phyloP scores from a whole-genome alignment of 2,329 filamentous ascomycete species.

The Penicillium sp. region DNA sequence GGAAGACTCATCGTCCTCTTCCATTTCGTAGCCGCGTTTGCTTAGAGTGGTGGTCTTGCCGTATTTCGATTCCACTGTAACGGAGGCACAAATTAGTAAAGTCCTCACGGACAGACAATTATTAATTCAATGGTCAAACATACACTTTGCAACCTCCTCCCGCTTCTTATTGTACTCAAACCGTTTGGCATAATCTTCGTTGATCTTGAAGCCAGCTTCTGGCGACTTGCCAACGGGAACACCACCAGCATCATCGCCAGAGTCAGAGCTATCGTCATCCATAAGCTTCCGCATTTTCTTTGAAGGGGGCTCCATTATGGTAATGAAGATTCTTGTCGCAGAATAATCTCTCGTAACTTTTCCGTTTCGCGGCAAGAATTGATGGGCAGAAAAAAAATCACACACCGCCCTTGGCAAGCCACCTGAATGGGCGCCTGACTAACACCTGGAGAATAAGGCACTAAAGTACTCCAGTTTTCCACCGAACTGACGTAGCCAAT shows the following conservation, averaged over 20 bases:
- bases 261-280: constrained; percentile 42
- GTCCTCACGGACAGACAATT: neutral
- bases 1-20: constrained; percentile 65
- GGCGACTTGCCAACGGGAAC: constrained; percentile 35
- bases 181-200: constrained; percentile 80
- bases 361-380: constrained; percentile 3
- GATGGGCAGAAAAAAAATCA: constrained; percentile 32
- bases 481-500: constrained; percentile 39
- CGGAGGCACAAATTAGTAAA: neutral
- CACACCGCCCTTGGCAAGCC: constrained; percentile 25
- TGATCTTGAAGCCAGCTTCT: constrained; percentile 68
- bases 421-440: neutral
- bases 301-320: constrained; percentile 42
- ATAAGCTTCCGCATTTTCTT: constrained; percentile 43
- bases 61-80: constrained; percentile 83
- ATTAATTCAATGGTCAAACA: constrained; percentile 7
- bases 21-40: constrained; percentile 40
- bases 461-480: neutral
- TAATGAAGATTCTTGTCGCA: neutral
- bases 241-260: constrained; percentile 42
- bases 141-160: constrained; percentile 69
- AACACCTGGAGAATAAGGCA: constrained; percentile 2
- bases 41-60: constrained; percentile 47
- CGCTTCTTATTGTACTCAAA: constrained; percentile 98
- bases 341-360: neutral